These are phyloP conservation scores for Suillus brevipes DNA, from an alignment of 768 basidiomycete species.

Conservation along the genomic window DNA sequence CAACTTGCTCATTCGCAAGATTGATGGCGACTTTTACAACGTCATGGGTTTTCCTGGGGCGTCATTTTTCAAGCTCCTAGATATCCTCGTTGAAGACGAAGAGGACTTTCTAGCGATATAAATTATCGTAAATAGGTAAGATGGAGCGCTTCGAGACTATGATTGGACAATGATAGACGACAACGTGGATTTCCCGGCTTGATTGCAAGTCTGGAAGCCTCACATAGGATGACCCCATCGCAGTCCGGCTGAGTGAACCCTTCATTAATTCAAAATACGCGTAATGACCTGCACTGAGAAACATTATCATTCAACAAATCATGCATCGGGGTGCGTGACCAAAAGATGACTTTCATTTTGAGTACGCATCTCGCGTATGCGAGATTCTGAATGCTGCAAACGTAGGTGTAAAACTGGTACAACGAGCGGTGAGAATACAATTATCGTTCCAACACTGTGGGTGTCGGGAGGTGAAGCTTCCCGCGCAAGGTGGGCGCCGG, in stretches of 20 bases:
- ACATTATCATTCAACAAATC: not conserved
- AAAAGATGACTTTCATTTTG: not conserved
- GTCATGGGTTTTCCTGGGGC: slow-evolving; percentile 91
- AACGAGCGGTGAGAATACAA: not conserved
- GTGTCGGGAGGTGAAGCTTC: not conserved
- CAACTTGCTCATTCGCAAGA: slow-evolving; percentile 74
- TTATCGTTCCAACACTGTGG: not conserved
- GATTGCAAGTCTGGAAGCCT: not conserved
- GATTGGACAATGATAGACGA: not conserved
- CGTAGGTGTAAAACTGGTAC: not conserved
- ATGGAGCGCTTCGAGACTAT: not conserved
- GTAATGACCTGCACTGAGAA: not conserved
- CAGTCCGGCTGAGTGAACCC: not conserved
- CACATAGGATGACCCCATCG: not conserved
- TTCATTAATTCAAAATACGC: not conserved
- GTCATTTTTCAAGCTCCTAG: slow-evolving; percentile 76
- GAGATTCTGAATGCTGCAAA: not conserved
- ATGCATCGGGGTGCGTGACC: not conserved
- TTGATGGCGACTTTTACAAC: slow-evolving; percentile 90
- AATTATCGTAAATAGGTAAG: not conserved
- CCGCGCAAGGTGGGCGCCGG: not conserved
- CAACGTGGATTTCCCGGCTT: not conserved
- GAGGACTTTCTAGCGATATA: slow-evolving; percentile 57
- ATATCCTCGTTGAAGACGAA: slow-evolving; percentile 72
- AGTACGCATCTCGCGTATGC: not conserved